Base-by-base conservation (phyloP, 2,329 filamentous ascomycete genomes). In the Teratosphaeria gauchensis region DNA sequence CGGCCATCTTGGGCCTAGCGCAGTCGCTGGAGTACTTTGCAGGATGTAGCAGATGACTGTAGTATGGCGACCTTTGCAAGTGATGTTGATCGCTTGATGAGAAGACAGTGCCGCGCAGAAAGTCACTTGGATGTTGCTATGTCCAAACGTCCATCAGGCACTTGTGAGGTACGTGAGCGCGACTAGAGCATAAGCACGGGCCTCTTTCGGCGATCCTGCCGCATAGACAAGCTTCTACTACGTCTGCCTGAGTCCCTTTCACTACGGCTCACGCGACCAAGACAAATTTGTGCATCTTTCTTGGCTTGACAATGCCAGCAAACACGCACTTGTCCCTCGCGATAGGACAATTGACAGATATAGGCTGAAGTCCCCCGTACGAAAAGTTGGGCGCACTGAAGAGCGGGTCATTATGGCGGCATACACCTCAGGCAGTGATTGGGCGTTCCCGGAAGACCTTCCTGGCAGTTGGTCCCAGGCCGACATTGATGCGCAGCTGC, bases 1-100 rank as follows among this genome's bases (percentile, higher is more conserved):
- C 94, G 73, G 94, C 92, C 92, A 99, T 99, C 74, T 66, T 80
- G 71, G 67, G 65, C 67, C 63, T 59, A 52, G 19, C 21, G 56
- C 28, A 30, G 31, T 21, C 11, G 48, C 14, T 35, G 57, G 30
- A 12, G 52, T 11, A 28, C 2, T 28, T 31, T 12, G 12, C 48
- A 48, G 19, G 28, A 12, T 16, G 32, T 28, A 12, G 32, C 31
- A 30, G 24, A 19, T 14, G 31, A 35, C 11, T 35, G 35, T 33
- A 9, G 31, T 4, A 51, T 12, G 11, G 33, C 12, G 14, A 28
- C 33, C n/a, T 12, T 33, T n/a, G n/a, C 7, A n/a, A 7, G 42
- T 4, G 42, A 5, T 48, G 42, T 48, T 48, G 19, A 19, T 19
- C n/a, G 16, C 42, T 21, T 48, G 42, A 48, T 48, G 42, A 19